Evolutionary conservation across 1,284 basidiomycete genomes (phyloP).

Genomic region (Cryptococcus jaspeensis): DNA sequence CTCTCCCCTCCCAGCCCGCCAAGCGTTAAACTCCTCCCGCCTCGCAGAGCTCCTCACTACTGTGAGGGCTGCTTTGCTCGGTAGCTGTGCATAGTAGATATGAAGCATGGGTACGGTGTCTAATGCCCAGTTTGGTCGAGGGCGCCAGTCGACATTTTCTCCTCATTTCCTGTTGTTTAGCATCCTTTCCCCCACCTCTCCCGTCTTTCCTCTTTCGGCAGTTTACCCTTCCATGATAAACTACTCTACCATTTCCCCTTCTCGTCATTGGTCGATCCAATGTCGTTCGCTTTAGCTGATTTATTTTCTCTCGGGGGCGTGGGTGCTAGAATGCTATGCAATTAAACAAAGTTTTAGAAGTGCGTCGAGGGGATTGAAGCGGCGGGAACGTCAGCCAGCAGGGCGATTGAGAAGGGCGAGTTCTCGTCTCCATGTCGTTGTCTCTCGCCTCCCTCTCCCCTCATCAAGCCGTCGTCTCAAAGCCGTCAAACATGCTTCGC

Average conservation of each 20-base stretch:
- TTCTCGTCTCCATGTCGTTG: too few species aligned
- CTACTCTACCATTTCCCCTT: not conserved
- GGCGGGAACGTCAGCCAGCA: too few species aligned
- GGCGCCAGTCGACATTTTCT: not conserved
- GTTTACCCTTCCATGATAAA: not conserved
- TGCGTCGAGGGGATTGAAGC: too few species aligned
- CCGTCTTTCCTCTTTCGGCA: not conserved
- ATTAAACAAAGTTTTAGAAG: not conserved
- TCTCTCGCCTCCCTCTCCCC: too few species aligned
- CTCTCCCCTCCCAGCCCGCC: slow-evolving; percentile 2
- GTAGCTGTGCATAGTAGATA: too few species aligned
- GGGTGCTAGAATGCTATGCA: not conserved
- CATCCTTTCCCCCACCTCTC: not conserved
- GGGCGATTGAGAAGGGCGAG: too few species aligned
- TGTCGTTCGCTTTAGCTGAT: too few species aligned
- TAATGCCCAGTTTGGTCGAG: not conserved
- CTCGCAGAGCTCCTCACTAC: not conserved
- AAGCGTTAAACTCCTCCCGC: slow-evolving; percentile 1
- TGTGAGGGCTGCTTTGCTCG: too few species aligned
- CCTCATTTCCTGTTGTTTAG: not conserved
- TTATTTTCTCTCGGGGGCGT: not conserved
- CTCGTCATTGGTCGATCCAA: too few species aligned
- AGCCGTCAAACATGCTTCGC: too few species aligned
- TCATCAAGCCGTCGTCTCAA: too few species aligned
- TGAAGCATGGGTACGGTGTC: too few species aligned